Percentiles rank a stretch among this genome's conserved stretches.
Evolutionary conservation across 2,329 filamentous ascomycete species (phyloP).

Genomic region (Colletotrichum shisoi): DNA sequence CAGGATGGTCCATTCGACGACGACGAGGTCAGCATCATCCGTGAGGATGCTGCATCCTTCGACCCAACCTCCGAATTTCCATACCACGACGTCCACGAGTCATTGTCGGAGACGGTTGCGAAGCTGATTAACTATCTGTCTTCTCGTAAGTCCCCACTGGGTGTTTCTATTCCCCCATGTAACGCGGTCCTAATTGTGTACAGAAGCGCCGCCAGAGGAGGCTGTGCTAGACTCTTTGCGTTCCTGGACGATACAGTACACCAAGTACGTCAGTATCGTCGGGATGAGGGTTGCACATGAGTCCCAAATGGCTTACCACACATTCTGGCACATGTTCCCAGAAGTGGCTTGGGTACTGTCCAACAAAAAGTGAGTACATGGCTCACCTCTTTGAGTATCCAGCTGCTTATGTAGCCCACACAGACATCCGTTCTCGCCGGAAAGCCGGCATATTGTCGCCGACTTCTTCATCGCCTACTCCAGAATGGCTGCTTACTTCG

Average conservation of each 20-base stretch:
- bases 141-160: conserved; percentile 42
- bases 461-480: conserved; percentile 55
- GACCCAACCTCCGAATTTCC: conserved; percentile 61
- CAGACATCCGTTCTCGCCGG: conserved; percentile 23
- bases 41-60: conserved; percentile 26
- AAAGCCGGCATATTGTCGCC: conserved; percentile 45
- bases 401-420: neutral
- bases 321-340: conserved; percentile 63
- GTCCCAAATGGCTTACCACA: conserved; percentile 54
- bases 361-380: conserved; percentile 37
- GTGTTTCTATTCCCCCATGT: neutral
- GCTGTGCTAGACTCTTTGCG: conserved; percentile 55
- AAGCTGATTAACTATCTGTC: conserved; percentile 51
- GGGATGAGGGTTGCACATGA: conserved; percentile 51
- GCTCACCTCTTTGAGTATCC: too few species aligned
- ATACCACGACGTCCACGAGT: conserved; percentile 50
- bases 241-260: conserved; percentile 61
- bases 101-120: conserved; percentile 46
- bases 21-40: conserved; percentile 43
- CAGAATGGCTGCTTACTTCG: conserved; percentile 61
- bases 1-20: conserved; percentile 44
- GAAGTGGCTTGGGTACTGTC: conserved; percentile 56
- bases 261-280: conserved; percentile 52
- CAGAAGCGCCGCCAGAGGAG: conserved; percentile 56
- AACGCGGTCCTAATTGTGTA: conserved; percentile 42